Conservation (phyloP, 2,329 filamentous ascomycete genomes). For the Beauveria scarabaeidicola region DNA sequence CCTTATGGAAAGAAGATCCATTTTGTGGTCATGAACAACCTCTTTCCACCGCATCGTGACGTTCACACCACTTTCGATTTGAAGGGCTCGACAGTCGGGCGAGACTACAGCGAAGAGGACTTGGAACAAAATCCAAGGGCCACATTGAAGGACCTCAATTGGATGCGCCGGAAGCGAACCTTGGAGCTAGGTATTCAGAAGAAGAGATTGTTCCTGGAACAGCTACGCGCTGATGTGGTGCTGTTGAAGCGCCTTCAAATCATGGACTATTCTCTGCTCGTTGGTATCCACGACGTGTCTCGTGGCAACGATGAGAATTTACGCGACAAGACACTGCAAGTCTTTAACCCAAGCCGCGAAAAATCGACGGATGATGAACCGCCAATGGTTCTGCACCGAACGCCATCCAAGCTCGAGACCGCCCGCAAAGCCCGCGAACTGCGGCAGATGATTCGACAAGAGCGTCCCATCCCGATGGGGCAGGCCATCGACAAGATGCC, state of each 20-base stretch:
- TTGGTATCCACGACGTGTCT: slow-evolving; percentile 85
- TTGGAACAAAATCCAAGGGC: slow-evolving; percentile 82
- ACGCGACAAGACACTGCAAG: slow-evolving; percentile 77
- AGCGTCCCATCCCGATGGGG: slow-evolving; percentile 89
- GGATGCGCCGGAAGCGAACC: slow-evolving; percentile 76
- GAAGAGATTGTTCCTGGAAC: slow-evolving; percentile 78
- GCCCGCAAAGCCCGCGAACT: slow-evolving; percentile 85
- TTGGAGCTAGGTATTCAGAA: slow-evolving; percentile 85
- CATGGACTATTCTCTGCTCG: slow-evolving; percentile 96
- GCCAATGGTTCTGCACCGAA: slow-evolving; percentile 66
- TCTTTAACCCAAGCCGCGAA: slow-evolving; percentile 84
- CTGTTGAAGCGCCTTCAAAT: slow-evolving; percentile 84
- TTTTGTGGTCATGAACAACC: slow-evolving; percentile 99
- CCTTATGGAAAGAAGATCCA: slow-evolving; percentile 97
- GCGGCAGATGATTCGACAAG: slow-evolving; percentile 82
- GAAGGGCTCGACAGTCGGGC: slow-evolving; percentile 90
- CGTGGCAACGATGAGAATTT: slow-evolving; percentile 94
- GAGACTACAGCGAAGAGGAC: slow-evolving; percentile 84
- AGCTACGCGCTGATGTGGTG: slow-evolving; percentile 79
- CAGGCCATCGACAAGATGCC: slow-evolving; percentile 80
- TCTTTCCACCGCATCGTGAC: slow-evolving; percentile 93
- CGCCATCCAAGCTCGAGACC: slow-evolving; percentile 88
- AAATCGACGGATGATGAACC: slow-evolving; percentile 46
- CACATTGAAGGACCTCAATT: slow-evolving; percentile 94
- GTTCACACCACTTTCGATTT: slow-evolving; percentile 96